Evolutionary conservation across 2,329 filamentous ascomycete species (phyloP), one percentile per base, ranked within the genome.

Genomic region (Pyrenophora seminiperda): DNA sequence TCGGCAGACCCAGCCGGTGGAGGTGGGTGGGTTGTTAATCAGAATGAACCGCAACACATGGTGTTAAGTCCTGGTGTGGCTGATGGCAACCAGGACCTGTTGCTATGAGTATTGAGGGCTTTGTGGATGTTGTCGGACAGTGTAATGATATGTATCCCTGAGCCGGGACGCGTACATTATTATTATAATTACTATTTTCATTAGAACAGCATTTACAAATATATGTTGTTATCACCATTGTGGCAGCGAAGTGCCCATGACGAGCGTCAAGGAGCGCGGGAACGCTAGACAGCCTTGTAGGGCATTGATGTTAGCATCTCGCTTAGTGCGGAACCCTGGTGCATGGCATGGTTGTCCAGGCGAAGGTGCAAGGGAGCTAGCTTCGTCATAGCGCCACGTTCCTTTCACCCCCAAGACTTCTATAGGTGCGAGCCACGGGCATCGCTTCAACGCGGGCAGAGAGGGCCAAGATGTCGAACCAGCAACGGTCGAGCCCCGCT

Each of bases 11-110:
- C 64, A 22, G 60, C 58, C 0, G 58, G 33, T 38, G 67, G 64
- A n/a, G 64, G 62, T 27, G 68, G 68, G 5, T 72, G 68, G 68
- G 67, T 73, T 7, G 69, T 72, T 6, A 72, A 72, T 44, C 69
- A 73, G 54, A 67, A 66, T 45, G 63, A 63, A 39, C 62, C 66
- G 18, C 67, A 70, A 45, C 58, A 65, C 24, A 61, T 65, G 37
- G 61, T 70, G 6, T 53, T 70, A 56, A 63, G 61, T 46, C 61
- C 65, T 9, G 66, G 59, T 1, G 64, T 56, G 14, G 62, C 56
- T 17, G 67, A 68, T 41, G 67, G 66, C 17, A 65, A 58, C 19
- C 64, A 66, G 49, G 70, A 72, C 54, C 47, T 71, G 18, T 50
- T 71, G 42, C 49, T 70, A 18, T 69, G 50, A 50, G 20, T 18